Evolutionary conservation across 2,329 filamentous ascomycete species (phyloP), one percentile per base, ranked within the genome.

Genomic region (Aureobasidium sp.): DNA sequence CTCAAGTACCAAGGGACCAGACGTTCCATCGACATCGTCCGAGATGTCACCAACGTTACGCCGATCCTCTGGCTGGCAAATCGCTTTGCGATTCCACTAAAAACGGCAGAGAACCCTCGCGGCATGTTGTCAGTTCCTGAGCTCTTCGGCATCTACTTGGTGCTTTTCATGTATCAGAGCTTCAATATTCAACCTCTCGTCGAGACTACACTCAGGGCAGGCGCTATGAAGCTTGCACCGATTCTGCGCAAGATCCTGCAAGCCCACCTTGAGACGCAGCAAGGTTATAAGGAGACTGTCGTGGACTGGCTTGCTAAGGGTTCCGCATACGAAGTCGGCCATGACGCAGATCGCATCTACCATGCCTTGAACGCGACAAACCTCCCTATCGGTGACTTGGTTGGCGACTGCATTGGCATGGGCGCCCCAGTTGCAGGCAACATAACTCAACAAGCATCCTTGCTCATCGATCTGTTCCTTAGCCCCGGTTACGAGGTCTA

Each of bases 1-100:
- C 68, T 81, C 17, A 73, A 74, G 46, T 79, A 78, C 60, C 70
- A 72, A n/a, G 75, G 74, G 42, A 70, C 71, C 23, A 71, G 74
- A 45, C 74, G 74, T 37, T 75, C 77, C 1, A 78, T 81, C 65
- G 77, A 81, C 58, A 77, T 80, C 4, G 76, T 89, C 10, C 81
- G 85, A 25, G 85, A 89, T 62, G 81, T 90, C 0, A 85, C 83
- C 27, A 90, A 90, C 68, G 73, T 88, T 27, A 81, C 79, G 0
- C 85, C 86, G 6, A 82, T 85, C 3, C 78, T 83, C 65, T 89
- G 82, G 66, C 75, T 88, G 42, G 83, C 81, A 0, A 77, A 86
- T 2, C 79, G 80, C 4, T 87, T 89, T 69, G 82, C 84, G 51
- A 74, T 90, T 3, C 86, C 87, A 0, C 75, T 90, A 40, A 88